These are phyloP conservation scores for Salix exigua DNA, from an alignment of 345 rosid genomes.

Conservation along the genomic window DNA sequence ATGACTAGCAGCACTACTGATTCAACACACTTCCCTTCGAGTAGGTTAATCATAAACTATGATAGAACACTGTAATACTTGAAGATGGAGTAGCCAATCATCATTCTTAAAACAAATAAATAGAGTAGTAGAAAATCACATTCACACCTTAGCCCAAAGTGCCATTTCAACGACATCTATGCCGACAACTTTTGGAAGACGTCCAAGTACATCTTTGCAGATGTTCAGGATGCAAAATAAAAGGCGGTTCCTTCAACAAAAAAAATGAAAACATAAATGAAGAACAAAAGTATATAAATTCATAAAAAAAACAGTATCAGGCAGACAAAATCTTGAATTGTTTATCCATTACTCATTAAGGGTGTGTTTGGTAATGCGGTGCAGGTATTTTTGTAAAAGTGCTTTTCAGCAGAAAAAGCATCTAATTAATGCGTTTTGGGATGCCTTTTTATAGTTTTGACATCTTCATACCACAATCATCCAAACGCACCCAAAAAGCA, in stretches of 20 bases:
- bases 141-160: conserved; percentile 69
- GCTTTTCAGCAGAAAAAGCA: no score
- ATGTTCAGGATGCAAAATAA: conserved; percentile 29
- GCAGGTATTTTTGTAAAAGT: no score
- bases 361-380: neutral
- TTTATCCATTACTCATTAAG: neutral
- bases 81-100: conserved; percentile 9
- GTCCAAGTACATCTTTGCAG: conserved; percentile 31
- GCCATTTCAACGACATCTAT: conserved; percentile 39
- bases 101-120: neutral
- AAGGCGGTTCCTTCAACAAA: conserved; percentile 23
- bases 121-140: conserved; percentile 10
- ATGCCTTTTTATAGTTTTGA: no score
- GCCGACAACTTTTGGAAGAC: conserved; percentile 35
- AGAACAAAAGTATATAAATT: neutral
- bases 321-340: neutral
- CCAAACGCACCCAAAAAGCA: no score
- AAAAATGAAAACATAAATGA: neutral
- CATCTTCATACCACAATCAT: no score
- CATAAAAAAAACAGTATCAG: conserved; percentile 9
- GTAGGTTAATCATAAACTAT: neutral
- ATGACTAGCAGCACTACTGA: neutral
- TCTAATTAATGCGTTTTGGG: no score
- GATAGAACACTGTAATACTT: neutral
- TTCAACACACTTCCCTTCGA: neutral